Conservation (phyloP, 192 early-diverging fungal genomes). For the Backusella australiensis region DNA sequence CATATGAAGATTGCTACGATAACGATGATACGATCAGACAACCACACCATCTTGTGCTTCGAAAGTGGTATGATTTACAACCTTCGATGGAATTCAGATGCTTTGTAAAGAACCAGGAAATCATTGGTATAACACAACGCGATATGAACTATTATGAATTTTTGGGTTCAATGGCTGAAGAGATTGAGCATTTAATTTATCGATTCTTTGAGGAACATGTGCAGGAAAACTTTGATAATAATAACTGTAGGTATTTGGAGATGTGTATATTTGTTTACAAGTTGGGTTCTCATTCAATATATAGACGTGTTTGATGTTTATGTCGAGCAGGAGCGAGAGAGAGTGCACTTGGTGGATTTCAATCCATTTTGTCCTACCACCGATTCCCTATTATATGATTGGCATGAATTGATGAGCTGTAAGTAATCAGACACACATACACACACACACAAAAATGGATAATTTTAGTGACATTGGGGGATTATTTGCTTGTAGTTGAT, state of each 20-base stretch:
- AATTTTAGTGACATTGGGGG: not conserved
- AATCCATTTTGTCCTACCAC: slow-evolving; percentile 83
- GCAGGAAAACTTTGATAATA: slow-evolving; percentile 58
- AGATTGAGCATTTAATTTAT: slow-evolving; percentile 55
- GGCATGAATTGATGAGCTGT: slow-evolving; percentile 70
- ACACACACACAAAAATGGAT: not conserved
- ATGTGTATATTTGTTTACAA: not conserved
- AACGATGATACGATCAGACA: slow-evolving; percentile 33
- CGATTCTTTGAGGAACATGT: slow-evolving; percentile 70
- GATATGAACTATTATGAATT: slow-evolving; percentile 87
- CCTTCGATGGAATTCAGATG: slow-evolving; percentile 96
- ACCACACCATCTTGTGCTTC: slow-evolving; percentile 69
- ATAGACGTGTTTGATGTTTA: slow-evolving; percentile 92
- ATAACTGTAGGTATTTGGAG: slow-evolving; percentile 54
- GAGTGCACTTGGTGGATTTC: slow-evolving; percentile 85
- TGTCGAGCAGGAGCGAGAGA: slow-evolving; percentile 55
- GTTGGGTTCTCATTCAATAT: too few species aligned
- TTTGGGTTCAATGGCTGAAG: slow-evolving; percentile 56
- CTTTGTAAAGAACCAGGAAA: slow-evolving; percentile 72
- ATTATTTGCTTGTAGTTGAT: slow-evolving; percentile 5
- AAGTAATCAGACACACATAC: not conserved
- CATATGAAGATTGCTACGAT: slow-evolving; percentile 67
- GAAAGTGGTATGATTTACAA: slow-evolving; percentile 87
- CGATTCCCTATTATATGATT: slow-evolving; percentile 80
- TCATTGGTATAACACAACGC: slow-evolving; percentile 87